Conservation (phyloP, 805 yeast species). For the Zygosaccharomyces gambellarensis region DNA sequence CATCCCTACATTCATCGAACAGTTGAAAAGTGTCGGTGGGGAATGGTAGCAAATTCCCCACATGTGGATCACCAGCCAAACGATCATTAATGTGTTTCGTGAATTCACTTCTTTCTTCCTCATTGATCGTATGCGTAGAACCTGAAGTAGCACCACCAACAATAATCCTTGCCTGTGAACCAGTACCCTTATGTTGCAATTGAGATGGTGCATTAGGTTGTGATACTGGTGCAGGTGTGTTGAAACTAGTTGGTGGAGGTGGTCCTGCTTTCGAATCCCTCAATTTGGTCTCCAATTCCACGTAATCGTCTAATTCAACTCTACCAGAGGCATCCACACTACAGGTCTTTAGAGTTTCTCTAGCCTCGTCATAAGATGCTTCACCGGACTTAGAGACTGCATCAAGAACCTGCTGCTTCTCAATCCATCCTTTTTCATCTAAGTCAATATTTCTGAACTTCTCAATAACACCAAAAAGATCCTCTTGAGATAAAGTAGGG, state of each 20-base stretch:
- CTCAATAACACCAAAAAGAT: slow-evolving; percentile 77
- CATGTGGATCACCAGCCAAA: slow-evolving; percentile 78
- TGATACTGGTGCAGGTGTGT: slow-evolving; percentile 25
- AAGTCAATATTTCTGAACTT: slow-evolving; percentile 80
- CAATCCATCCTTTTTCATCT: slow-evolving; percentile 92
- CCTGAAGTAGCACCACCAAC: slow-evolving; percentile 86
- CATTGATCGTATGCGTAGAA: slow-evolving; percentile 92
- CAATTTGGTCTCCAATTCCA: slow-evolving; percentile 74
- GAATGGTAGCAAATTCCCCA: slow-evolving; percentile 82
- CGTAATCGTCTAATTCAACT: slow-evolving; percentile 93
- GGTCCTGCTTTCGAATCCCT: slow-evolving; percentile 41
- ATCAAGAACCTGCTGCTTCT: slow-evolving; percentile 84
- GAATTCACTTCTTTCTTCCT: slow-evolving; percentile 93
- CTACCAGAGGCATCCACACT: slow-evolving; percentile 95
- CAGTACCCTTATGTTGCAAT: slow-evolving; percentile 47
- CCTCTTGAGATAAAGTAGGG: slow-evolving; percentile 82
- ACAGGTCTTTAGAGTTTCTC: slow-evolving; percentile 87
- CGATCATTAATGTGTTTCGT: slow-evolving; percentile 94
- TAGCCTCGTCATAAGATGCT: slow-evolving; percentile 83
- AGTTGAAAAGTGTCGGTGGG: slow-evolving; percentile 92
- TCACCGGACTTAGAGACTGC: slow-evolving; percentile 73
- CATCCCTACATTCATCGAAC: slow-evolving; percentile 95
- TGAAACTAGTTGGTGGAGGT: slow-evolving; percentile 32
- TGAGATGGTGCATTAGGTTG: slow-evolving; percentile 34
- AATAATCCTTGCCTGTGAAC: slow-evolving; percentile 68